Conservation (phyloP, 139 green algal species). For the Haematococcus lacustris region DNA sequence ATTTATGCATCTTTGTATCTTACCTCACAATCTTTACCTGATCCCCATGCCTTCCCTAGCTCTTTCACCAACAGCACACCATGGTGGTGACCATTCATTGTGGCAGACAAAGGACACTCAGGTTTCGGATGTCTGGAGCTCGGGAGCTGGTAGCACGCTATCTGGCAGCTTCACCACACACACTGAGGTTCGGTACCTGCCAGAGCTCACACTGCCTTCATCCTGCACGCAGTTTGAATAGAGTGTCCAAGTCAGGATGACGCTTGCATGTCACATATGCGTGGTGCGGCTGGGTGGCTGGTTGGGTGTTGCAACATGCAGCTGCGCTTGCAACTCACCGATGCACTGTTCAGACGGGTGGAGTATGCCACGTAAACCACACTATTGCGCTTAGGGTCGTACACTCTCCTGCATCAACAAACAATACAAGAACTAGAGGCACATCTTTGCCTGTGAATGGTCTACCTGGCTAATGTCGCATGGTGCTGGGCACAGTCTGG, state of each 20-base stretch:
- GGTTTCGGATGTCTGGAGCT: neutral
- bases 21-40: neutral
- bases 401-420: neutral
- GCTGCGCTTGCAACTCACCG: neutral
- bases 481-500: neutral
- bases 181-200: neutral
- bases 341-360: no score
- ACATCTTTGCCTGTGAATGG: neutral
- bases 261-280: no score
- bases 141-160: neutral
- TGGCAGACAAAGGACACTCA: neutral
- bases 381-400: no score
- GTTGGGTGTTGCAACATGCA: neutral
- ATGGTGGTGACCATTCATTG: neutral
- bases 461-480: neutral
- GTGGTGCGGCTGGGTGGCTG: no score
- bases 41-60: neutral
- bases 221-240: neutral
- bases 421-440: neutral
- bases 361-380: no score
- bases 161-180: neutral
- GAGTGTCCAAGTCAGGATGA: no score
- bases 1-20: neutral
- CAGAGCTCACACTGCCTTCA: neutral
- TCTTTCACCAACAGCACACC: neutral